Evolutionary conservation across 805 yeast species (phyloP), one percentile per base, ranked within the genome.

Genomic region (Candida suzukii): DNA sequence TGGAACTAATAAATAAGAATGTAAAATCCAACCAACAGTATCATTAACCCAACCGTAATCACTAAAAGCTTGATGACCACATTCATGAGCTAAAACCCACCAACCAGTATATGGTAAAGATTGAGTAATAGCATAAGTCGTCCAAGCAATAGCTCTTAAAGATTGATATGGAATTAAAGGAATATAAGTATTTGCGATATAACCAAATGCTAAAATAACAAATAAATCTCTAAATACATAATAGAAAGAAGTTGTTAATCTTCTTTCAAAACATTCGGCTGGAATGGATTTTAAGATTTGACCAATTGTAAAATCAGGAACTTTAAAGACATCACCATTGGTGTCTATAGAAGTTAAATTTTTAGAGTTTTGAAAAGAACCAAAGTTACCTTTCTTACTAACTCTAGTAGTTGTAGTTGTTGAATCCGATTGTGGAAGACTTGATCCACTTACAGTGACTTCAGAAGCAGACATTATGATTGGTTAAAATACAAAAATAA

Each of bases 31-130:
- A 36, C 95, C 95, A 35, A 81, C 83, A 31, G 76, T 63, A 62
- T 87, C 91, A 62, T 87, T 85, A 48, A 84, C 78, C 66, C 71
- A 63, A 31, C 78, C 78, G 57, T 78, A 80, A 53, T 82, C 85
- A 31, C 83, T 72, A 63, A 87, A 87, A 19, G 95, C 95, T 52
- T 78, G 83, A 61, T 86, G 95, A 46, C 95, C 95, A 70, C 95
- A 86, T 64, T 86, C 95, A 63, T 86, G 95, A 40, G 95, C 93
- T 66, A 86, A 57, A 38, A 86, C 83, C 95, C 95, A 86, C 38
- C 81, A 41, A 37, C 95, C 95, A 25, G 88, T 80, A 44, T 80
- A 80, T 45, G 83, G 75, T 41, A 85, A 65, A 24, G 91, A 88
- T 52, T 76, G 75, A 35, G 65, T 56, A 41, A 71, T 55, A 17